Evolutionary conservation across 306 rosid genomes (phyloP).

Genomic region (Rosa chinensis): DNA sequence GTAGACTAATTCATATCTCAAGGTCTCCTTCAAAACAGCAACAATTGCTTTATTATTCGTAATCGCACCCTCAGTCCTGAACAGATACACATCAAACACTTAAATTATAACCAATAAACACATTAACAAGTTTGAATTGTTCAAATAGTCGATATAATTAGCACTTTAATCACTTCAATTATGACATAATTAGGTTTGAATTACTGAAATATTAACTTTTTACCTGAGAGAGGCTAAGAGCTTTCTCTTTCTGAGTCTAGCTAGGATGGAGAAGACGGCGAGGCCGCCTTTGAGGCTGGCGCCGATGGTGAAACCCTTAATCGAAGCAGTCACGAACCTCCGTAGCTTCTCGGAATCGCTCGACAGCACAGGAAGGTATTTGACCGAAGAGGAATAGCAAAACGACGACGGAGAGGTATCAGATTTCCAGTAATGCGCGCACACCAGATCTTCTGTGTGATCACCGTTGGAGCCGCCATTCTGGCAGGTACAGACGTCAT

Average conservation of each 20-base stretch:
- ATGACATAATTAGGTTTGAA: neutral
- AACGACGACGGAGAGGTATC: constrained; percentile 32
- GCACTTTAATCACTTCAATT: no score
- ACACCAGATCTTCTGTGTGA: constrained; percentile 21
- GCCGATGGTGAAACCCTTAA: constrained; percentile 86
- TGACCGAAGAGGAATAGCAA: constrained; percentile 24
- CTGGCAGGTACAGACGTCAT: constrained; percentile 33
- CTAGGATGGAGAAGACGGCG: constrained; percentile 82
- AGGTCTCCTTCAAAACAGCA: no score
- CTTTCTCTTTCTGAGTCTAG: constrained; percentile 62
- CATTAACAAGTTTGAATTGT: no score
- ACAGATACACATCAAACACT: no score
- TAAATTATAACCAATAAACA: no score
- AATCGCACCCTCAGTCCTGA: no score
- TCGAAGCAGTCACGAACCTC: constrained; percentile 60
- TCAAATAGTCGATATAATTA: no score
- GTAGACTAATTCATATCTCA: no score
- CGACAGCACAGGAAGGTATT: constrained; percentile 33
- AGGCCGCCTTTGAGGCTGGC: constrained; percentile 96
- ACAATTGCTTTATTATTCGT: no score
- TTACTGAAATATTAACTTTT: neutral
- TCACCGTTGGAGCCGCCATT: constrained; percentile 25
- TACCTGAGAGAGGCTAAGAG: constrained; percentile 55
- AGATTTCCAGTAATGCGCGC: constrained; percentile 37
- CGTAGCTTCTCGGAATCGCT: constrained; percentile 61